A percentile compares a stretch with the other conserved stretches of the same genome.
Conservation (phyloP, 2,329 filamentous ascomycete genomes). For the Xylariales sp. region DNA sequence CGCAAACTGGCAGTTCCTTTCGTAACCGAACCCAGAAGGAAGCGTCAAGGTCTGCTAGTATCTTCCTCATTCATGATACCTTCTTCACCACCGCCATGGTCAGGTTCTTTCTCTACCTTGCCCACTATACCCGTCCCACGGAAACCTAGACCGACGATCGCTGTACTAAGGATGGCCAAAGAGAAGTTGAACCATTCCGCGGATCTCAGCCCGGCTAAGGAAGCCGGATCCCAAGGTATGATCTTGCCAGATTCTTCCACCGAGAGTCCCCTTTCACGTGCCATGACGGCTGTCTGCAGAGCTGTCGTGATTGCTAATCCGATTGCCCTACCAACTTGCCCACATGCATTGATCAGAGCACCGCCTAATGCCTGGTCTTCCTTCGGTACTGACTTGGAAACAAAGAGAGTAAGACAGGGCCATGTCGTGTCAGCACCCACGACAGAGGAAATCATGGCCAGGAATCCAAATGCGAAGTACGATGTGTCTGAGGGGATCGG, state of each 20-base stretch:
- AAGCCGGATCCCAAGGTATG: conserved; percentile 37
- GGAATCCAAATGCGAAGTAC: conserved; percentile 65
- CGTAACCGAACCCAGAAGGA: too few relatives aligned
- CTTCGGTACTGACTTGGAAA: conserved; percentile 54
- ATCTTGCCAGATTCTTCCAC: conserved; percentile 41
- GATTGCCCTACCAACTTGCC: conserved; percentile 62
- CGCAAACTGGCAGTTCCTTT: too few relatives aligned
- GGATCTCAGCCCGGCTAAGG: conserved; percentile 43
- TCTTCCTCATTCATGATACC: conserved; percentile 12
- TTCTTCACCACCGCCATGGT: conserved; percentile 13
- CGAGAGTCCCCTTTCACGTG: conserved; percentile 36
- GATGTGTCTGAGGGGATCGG: conserved; percentile 56
- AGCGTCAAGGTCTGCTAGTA: not conserved
- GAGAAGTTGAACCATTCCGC: conserved; percentile 50
- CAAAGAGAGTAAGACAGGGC: conserved; percentile 62
- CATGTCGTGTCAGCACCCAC: conserved; percentile 64
- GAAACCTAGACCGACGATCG: conserved; percentile 43
- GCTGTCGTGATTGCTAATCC: conserved; percentile 61
- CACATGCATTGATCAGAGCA: conserved; percentile 62
- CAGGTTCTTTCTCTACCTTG: conserved; percentile 24
- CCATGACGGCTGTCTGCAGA: conserved; percentile 59
- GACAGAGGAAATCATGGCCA: conserved; percentile 61
- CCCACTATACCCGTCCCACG: conserved; percentile 50
- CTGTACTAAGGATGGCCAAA: conserved; percentile 37
- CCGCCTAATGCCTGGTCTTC: conserved; percentile 65